Base-by-base conservation (phyloP, 2,329 filamentous ascomycete genomes). In the Phyllosticta paracitricarpa region DNA sequence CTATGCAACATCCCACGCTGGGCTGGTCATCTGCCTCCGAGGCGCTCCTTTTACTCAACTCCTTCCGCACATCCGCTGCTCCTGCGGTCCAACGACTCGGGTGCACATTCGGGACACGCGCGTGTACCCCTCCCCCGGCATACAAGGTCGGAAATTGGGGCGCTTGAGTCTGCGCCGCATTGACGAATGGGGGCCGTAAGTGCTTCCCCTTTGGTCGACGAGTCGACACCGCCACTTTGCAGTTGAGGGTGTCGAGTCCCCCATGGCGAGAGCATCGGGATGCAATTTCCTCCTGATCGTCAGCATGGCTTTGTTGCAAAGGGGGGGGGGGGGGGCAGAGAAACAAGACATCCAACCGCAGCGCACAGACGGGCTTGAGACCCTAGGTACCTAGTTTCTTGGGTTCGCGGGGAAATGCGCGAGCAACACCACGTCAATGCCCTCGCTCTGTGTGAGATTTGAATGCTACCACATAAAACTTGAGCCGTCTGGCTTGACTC, bases 281-380 rank as follows among this genome's bases (percentile, higher is more conserved):
- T 40, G 33, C 33, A 40, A 40, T 40, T 40, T 40, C 33, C 33
- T 40, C 33, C 58, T 56, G 24, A 26, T 54, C n/a, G 58, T 35
- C 58, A 56, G 51, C 58, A 60, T 60, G 53, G 52, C 30, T 52
- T 53, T 48, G n/a, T 25, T 60, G 58, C 55, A 60, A 54, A 60
- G 33, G 33, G 19, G 33, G 33, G 7, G 7, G 7, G 33, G 33
- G 33, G 19, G 33, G 33, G 7, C 33, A 30, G 33, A 40, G 33
- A 40, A 17, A 40, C 33, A 40, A 14, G 33, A 17, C 28, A 40
- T 17, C 33, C 56, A 35, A 57, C 30, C 55, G 55, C 55, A 48
- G 30, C 33, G 53, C 58, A 60, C 58, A 54, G 58, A 51, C 58
- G 22, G 19, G 33, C 33, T 14, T 40, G 33, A 40, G 33, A 40